phyloP scores from a whole-genome alignment of 2,329 filamentous ascomycete species.

The Trichoderma atrobrunneum region DNA sequence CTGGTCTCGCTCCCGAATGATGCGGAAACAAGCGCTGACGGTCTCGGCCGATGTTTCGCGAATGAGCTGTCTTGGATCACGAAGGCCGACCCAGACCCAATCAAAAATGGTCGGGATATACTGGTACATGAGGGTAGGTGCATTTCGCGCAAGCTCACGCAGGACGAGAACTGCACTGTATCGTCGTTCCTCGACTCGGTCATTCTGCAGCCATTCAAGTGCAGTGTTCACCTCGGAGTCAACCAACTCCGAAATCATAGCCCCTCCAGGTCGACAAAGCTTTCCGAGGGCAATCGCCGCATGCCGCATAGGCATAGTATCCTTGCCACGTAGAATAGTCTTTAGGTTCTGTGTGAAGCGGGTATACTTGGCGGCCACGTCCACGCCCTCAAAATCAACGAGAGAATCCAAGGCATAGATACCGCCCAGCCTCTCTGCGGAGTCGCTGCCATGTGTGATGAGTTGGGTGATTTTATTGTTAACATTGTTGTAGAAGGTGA shows the following conservation, averaged over 20 bases:
- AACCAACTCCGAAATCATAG: slow-evolving; percentile 90
- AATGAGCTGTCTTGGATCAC: slow-evolving; percentile 87
- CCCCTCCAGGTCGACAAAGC: slow-evolving; percentile 87
- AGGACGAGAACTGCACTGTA: slow-evolving; percentile 92
- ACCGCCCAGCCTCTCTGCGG: slow-evolving; percentile 84
- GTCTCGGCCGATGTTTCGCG: slow-evolving; percentile 88
- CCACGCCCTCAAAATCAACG: slow-evolving; percentile 94
- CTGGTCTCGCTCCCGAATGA: slow-evolving; percentile 89
- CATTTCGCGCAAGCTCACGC: slow-evolving; percentile 85
- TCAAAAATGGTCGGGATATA: slow-evolving; percentile 96
- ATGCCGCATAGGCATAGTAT: slow-evolving; percentile 84
- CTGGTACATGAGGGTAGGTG: slow-evolving; percentile 90
- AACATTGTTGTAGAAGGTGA: slow-evolving; percentile 53
- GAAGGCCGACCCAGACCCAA: slow-evolving; percentile 90
- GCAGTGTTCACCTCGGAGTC: slow-evolving; percentile 96
- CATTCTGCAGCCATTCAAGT: slow-evolving; percentile 93
- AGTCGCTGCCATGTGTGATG: slow-evolving; percentile 81
- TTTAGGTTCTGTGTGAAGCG: slow-evolving; percentile 90
- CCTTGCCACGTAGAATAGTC: slow-evolving; percentile 83
- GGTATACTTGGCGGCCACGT: slow-evolving; percentile 88
- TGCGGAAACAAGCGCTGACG: slow-evolving; percentile 92
- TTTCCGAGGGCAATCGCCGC: slow-evolving; percentile 87
- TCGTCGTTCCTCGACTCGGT: slow-evolving; percentile 86
- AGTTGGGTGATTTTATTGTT: slow-evolving; percentile 60
- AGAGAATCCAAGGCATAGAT: slow-evolving; percentile 88